Percentiles rank a stretch among this genome's conserved stretches.
phyloP scores from a whole-genome alignment of 1,139 yeast species.

The Torulaspora globosa region DNA sequence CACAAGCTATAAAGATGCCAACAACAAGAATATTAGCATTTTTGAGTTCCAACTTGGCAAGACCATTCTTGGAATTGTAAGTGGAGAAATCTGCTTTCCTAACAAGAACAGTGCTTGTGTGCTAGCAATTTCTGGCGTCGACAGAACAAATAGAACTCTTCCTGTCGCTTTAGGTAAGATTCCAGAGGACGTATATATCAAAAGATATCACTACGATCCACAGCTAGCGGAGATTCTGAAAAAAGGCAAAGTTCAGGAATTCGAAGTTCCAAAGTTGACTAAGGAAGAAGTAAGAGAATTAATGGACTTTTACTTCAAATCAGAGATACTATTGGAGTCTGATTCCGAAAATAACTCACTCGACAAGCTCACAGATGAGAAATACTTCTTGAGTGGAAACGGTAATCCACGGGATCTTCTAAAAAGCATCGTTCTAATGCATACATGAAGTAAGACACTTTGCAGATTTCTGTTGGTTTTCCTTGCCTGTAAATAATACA shows the following conservation, averaged over 20 bases:
- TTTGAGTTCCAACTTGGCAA: constrained; percentile 65
- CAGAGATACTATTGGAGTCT: constrained; percentile 51
- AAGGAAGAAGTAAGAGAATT: constrained; percentile 53
- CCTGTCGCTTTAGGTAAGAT: constrained; percentile 55
- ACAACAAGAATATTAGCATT: constrained; percentile 56
- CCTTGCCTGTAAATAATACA: constrained; percentile 14
- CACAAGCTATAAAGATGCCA: constrained; percentile 59
- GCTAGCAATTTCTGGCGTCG: constrained; percentile 55
- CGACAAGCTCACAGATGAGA: constrained; percentile 45
- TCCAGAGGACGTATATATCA: constrained; percentile 57
- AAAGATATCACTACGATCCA: constrained; percentile 49
- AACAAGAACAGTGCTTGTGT: constrained; percentile 58
- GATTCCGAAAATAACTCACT: constrained; percentile 38
- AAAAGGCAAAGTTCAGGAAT: constrained; percentile 47
- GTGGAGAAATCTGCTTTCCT: constrained; percentile 49
- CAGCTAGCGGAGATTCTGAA: constrained; percentile 47
- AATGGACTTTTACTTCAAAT: constrained; percentile 50
- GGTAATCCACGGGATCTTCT: constrained; percentile 75
- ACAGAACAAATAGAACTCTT: constrained; percentile 50
- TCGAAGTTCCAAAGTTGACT: constrained; percentile 49
- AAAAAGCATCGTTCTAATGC: constrained; percentile 42
- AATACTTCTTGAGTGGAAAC: constrained; percentile 63
- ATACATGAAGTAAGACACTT: constrained; percentile 14
- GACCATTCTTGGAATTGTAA: constrained; percentile 51
- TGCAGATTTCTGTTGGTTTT: constrained; percentile 3